Base-by-base conservation (phyloP, 83 land plant species). In the Diphasiastrum complanatum region DNA sequence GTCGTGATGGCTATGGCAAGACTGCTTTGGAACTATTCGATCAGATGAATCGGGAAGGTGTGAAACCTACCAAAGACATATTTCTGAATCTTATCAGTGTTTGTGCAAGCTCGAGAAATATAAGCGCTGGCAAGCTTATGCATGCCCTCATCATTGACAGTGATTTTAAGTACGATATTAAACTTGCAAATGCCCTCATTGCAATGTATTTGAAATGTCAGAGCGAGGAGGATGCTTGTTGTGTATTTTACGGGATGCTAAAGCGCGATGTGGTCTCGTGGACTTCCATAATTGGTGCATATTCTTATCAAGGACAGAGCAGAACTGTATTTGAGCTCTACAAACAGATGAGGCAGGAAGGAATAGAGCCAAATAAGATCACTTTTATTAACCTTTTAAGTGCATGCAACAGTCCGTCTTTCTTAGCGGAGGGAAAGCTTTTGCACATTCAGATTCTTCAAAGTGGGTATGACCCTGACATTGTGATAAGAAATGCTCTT, bases 111-210 rank as follows among this genome's bases (percentile, higher is more conserved):
- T 20, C 73, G 28, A 62, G 69, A 22, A 41, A 53, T 35, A 27
- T 83, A 25, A 74, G 69, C 53, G 51, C 74, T 27, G 87, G 87
- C n/a, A 60, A 47, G 25, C 78, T 70, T 61, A 43, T 80, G 11
- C 83, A 79, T 52, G 69, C 63, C 0, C 47, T 41, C 24, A 41
- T 49, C 8, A 31, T 69, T 11, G 72, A 64, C 34, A 53, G 54
- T 47, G 65, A 67, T 4, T 43, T 63, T 5, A 25, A 33, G 22
- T 51, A 76, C 25, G 67, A 65, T 34, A 43, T 67, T 4, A 72
- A 76, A 4, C 69, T 78, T 24, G 68, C 64, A 28, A 80, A 81
- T 49, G 64, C 83, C 35, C 52, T 70, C 10, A 69, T 70, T 16
- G 50, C 55, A 36, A 75, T 75, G 78, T 75, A 75, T 60, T 68